A percentile compares a stretch with the other conserved stretches of the same genome.
These are phyloP conservation scores for Annulohypoxylon bovei DNA, from an alignment of 495 filamentous ascomycete genomes.

Conservation along the genomic window DNA sequence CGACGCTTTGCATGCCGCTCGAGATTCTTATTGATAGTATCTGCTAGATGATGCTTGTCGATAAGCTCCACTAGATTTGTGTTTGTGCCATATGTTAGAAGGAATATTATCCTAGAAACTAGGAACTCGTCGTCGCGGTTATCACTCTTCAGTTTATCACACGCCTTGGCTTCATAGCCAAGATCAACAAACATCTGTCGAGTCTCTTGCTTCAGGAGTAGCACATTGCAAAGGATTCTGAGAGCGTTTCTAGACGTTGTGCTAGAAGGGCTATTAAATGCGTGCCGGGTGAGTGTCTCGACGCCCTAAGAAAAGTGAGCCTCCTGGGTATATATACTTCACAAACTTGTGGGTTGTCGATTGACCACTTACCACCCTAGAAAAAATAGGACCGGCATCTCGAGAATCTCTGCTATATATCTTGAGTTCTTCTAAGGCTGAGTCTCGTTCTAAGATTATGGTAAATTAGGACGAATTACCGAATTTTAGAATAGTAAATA, in stretches of 20 bases:
- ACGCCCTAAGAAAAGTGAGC: conserved; percentile 70
- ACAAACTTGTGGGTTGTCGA: conserved; percentile 19
- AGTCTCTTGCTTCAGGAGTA: conserved; percentile 75
- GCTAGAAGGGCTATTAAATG: conserved; percentile 68
- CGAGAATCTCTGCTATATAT: conserved; percentile 76
- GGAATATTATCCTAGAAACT: conserved; percentile 80
- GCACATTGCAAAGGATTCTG: conserved; percentile 85
- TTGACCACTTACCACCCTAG: conserved; percentile 74
- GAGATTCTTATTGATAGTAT: conserved; percentile 74
- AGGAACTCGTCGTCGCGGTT: conserved; percentile 90
- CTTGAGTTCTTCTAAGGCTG: conserved; percentile 77
- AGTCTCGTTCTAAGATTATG: conserved; percentile 64
- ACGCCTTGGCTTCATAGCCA: conserved; percentile 75
- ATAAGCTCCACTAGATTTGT: conserved; percentile 75
- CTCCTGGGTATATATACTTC: background rate
- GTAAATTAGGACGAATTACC: conserved; percentile 19
- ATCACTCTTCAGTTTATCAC: conserved; percentile 77
- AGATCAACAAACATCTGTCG: conserved; percentile 84
- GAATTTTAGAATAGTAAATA: background rate
- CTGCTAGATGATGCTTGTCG: conserved; percentile 73
- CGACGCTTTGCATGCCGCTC: conserved; percentile 65
- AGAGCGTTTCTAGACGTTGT: conserved; percentile 79
- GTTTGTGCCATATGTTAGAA: conserved; percentile 84
- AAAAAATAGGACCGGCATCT: conserved; percentile 83
- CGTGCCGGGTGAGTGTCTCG: conserved; percentile 73